Evolutionary conservation across 768 basidiomycete genomes (phyloP).

Genomic region (Suillus luteus): DNA sequence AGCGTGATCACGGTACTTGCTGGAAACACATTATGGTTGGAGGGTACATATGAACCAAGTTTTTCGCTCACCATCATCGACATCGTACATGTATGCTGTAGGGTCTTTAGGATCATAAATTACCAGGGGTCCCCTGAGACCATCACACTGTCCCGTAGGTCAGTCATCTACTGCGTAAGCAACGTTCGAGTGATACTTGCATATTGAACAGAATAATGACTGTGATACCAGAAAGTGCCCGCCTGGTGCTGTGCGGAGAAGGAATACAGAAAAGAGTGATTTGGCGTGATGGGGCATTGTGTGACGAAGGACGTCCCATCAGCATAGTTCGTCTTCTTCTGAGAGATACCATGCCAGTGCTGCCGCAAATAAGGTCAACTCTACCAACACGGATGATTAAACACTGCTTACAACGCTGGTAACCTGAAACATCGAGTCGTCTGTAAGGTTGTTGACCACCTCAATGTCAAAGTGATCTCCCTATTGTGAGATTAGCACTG

Average conservation of each 20-base stretch:
- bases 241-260: constrained; percentile 26
- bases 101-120: constrained; percentile 18
- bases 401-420: constrained; percentile 49
- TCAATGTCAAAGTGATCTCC: constrained; percentile 44
- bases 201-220: constrained; percentile 41
- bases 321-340: constrained; percentile 36
- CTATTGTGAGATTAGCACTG: constrained; percentile 21
- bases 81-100: not conserved
- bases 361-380: constrained; percentile 17
- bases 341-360: constrained; percentile 61
- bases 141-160: constrained; percentile 21
- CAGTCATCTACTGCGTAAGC: not conserved
- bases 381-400: not conserved
- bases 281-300: constrained; percentile 23
- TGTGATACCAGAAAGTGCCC: constrained; percentile 39
- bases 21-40: constrained; percentile 10
- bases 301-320: not conserved
- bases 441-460: constrained; percentile 46
- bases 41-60: not conserved
- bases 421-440: constrained; percentile 46
- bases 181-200: constrained; percentile 12
- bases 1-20: constrained; percentile 47
- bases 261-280: constrained; percentile 23
- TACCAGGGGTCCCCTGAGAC: constrained; percentile 33
- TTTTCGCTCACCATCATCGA: constrained; percentile 15